These are phyloP conservation scores for Isatis tinctoria DNA, from an alignment of 345 rosid species.

Conservation along the genomic window DNA sequence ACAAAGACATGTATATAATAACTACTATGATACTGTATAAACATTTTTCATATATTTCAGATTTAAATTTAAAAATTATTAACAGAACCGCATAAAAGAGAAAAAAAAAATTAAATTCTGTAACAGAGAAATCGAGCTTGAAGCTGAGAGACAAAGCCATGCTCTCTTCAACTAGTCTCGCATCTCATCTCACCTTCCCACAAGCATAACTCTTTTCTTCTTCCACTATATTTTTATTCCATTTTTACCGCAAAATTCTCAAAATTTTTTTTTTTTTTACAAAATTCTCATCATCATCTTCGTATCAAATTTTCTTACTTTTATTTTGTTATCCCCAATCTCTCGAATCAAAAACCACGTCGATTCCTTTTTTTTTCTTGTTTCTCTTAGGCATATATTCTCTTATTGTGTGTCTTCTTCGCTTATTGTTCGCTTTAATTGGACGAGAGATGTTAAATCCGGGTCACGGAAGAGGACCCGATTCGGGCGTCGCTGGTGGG, in stretches of 20 bases:
- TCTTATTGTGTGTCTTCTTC: neutral
- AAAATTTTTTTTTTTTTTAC: neutral
- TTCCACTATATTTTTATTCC: neutral
- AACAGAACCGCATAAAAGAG: neutral
- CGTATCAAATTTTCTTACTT: conserved; percentile 29
- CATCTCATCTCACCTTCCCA: conserved; percentile 29
- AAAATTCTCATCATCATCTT: neutral
- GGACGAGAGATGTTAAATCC: conserved; percentile 25
- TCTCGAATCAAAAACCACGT: conserved; percentile 21
- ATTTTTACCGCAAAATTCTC: conserved; percentile 2
- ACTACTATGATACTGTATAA: conserved; percentile 8
- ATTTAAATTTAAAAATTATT: neutral
- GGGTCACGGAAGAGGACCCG: conserved; percentile 36
- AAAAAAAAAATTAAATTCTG: neutral
- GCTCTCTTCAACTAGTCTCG: conserved; percentile 36
- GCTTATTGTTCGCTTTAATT: neutral
- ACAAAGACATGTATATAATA: neutral
- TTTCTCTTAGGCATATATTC: conserved; percentile 10
- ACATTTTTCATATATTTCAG: neutral
- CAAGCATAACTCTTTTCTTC: neutral
- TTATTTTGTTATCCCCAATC: neutral
- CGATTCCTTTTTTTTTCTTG: neutral
- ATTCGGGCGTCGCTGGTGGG: conserved; percentile 15
- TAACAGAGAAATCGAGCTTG: conserved; percentile 45
- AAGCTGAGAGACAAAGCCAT: conserved; percentile 39